Conservation (phyloP, 495 filamentous ascomycete genomes). For the Rusavskia elegans region DNA sequence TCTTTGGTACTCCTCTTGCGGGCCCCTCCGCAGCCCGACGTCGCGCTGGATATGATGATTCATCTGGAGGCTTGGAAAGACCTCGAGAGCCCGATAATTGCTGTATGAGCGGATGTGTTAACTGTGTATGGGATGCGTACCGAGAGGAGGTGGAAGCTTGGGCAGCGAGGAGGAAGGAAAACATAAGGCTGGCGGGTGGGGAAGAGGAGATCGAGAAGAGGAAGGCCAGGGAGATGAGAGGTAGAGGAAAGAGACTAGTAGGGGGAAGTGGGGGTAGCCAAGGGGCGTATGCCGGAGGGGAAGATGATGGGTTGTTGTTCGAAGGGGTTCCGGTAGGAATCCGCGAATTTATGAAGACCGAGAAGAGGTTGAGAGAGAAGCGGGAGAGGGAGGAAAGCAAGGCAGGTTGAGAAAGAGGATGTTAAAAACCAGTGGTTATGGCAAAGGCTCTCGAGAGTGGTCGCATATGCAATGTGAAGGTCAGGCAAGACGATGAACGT, state of each 20-base stretch:
- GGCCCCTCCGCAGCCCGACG: constrained; percentile 43
- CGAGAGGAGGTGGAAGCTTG: constrained; percentile 84
- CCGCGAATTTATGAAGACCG: constrained; percentile 90
- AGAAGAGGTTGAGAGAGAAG: constrained; percentile 77
- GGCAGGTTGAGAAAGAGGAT: neutral
- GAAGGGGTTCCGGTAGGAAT: constrained; percentile 81
- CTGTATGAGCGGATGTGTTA: constrained; percentile 96
- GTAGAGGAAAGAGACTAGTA: constrained; percentile 23
- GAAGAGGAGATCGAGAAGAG: constrained; percentile 16
- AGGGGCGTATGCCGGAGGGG: constrained; percentile 45
- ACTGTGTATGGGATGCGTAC: constrained; percentile 91
- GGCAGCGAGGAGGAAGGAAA: constrained; percentile 44
- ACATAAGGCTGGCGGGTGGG: constrained; percentile 12
- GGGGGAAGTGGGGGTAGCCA: constrained; percentile 69
- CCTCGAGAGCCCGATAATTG: constrained; percentile 93
- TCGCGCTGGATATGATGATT: constrained; percentile 14
- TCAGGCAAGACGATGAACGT: neutral
- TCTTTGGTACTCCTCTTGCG: constrained; percentile 64
- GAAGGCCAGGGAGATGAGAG: constrained; percentile 23
- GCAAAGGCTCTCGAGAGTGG: too few species aligned
- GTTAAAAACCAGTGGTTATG: too few species aligned
- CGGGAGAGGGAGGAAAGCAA: constrained; percentile 10
- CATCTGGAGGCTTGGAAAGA: constrained; percentile 38
- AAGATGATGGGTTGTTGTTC: constrained; percentile 51
- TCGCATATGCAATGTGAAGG: neutral